phyloP scores from a whole-genome alignment of 2,329 filamentous ascomycete species.

The Ustulina deusta region DNA sequence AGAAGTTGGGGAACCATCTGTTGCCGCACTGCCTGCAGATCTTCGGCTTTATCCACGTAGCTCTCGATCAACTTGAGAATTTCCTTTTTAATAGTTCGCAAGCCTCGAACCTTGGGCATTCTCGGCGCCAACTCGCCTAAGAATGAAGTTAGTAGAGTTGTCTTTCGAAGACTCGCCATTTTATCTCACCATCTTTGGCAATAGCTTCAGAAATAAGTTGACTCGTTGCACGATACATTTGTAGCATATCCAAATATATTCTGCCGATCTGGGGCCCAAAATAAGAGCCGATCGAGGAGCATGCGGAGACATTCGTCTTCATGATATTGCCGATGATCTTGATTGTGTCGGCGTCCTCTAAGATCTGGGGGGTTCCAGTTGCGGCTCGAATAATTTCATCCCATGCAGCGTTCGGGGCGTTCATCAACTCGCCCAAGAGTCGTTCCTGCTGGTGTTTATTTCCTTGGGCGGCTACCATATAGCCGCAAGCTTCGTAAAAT shows the following conservation, averaged over 20 bases:
- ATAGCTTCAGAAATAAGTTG: constrained; percentile 95
- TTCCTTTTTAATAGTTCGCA: constrained; percentile 99
- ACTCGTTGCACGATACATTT: constrained; percentile 99
- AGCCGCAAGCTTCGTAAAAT: constrained; percentile 98
- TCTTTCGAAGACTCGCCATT: constrained; percentile 4
- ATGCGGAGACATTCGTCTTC: constrained; percentile 99
- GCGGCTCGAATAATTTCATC: constrained; percentile 92
- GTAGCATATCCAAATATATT: constrained; percentile 98
- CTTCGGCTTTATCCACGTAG: constrained; percentile 98
- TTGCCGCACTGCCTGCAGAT: constrained; percentile 89
- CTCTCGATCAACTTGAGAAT: constrained; percentile 98
- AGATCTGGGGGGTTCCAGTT: constrained; percentile 83
- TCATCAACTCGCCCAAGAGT: constrained; percentile 91
- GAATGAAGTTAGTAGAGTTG: constrained; percentile 52
- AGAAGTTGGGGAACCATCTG: constrained; percentile 97
- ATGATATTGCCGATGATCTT: constrained; percentile 99
- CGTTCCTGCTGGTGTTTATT: constrained; percentile 95
- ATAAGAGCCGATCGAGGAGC: constrained; percentile 94
- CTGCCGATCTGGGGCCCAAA: constrained; percentile 98
- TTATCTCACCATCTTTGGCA: constrained; percentile 76
- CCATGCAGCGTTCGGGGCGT: constrained; percentile 92
- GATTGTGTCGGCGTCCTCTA: constrained; percentile 94
- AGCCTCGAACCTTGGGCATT: constrained; percentile 93
- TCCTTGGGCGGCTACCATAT: constrained; percentile 98
- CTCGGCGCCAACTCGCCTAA: constrained; percentile 91